phyloP scores from a whole-genome alignment of 225 moss, liverwort and hornwort genomes.

The Thuidium tamariscinum region DNA sequence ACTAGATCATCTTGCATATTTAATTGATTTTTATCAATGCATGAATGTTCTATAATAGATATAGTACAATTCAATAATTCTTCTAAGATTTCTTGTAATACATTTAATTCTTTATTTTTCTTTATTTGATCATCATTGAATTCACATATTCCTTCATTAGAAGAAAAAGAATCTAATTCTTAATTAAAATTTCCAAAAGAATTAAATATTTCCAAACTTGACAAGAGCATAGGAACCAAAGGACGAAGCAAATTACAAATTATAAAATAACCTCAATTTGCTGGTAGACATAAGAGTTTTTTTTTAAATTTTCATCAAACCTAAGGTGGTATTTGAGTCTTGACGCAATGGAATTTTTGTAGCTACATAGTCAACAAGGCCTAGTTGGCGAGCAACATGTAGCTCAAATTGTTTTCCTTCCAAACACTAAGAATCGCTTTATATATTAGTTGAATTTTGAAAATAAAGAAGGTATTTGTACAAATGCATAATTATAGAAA shows the following conservation, averaged over 20 bases:
- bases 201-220: slow-evolving; percentile 23
- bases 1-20: slow-evolving; percentile 30
- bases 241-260: slow-evolving; percentile 19
- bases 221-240: slow-evolving; percentile 19
- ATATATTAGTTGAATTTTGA: background rate
- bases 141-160: background rate
- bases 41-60: slow-evolving; percentile 7
- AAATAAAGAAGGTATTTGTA: background rate
- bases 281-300: slow-evolving; percentile 1
- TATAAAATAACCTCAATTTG: slow-evolving; percentile 26
- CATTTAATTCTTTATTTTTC: background rate
- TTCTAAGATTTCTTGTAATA: slow-evolving; percentile 21
- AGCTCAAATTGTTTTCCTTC: slow-evolving; percentile 13
- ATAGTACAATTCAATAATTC: slow-evolving; percentile 5
- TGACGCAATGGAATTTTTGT: background rate
- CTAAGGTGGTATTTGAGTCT: slow-evolving; percentile 3
- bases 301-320: slow-evolving; percentile 5
- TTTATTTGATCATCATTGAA: background rate
- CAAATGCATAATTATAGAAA: background rate
- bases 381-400: background rate
- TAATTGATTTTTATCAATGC: slow-evolving; percentile 1
- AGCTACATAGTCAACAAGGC: background rate
- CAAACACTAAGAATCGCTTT: background rate
- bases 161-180: background rate
- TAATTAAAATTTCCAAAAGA: background rate